Conservation (phyloP, 208 protist genomes). For the Acanthamoeba healyi region DNA sequence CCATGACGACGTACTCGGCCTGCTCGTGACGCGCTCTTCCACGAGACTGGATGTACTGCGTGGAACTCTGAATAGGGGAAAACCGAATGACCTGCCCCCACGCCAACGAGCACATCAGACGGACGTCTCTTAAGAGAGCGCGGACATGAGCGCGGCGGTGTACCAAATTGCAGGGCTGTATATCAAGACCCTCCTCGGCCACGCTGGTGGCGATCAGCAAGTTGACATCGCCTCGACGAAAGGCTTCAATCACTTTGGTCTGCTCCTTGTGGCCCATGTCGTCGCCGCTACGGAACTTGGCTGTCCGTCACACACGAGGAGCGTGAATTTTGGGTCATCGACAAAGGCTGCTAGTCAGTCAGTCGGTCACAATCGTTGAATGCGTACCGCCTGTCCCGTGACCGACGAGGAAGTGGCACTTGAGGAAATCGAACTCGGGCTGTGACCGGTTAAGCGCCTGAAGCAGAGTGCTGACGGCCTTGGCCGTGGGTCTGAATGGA, state of each 20-base stretch:
- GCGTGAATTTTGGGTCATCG: no score
- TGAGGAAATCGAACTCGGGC: not conserved
- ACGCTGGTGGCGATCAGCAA: slow-evolving; percentile 92
- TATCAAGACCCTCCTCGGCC: slow-evolving; percentile 91
- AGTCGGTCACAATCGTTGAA: not conserved
- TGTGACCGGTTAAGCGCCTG: not conserved
- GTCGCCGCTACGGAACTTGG: not conserved
- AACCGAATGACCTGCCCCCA: slow-evolving; percentile 81
- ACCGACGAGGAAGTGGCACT: slow-evolving; percentile 79
- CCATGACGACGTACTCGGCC: slow-evolving; percentile 86
- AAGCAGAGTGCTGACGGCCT: not conserved
- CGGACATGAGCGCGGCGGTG: not conserved
- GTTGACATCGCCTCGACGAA: slow-evolving; percentile 82
- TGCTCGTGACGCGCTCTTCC: slow-evolving; percentile 87
- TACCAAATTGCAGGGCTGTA: slow-evolving; percentile 89
- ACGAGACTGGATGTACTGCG: slow-evolving; percentile 89
- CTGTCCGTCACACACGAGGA: no score
- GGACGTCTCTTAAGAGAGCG: not conserved
- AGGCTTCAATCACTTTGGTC: slow-evolving; percentile 79
- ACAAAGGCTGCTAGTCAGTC: no score
- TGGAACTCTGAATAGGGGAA: slow-evolving; percentile 82
- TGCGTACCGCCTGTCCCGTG: slow-evolving; percentile 74
- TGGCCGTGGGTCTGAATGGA: not conserved
- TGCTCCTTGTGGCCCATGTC: slow-evolving; percentile 88
- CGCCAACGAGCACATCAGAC: not conserved